phyloP scores from a whole-genome alignment of 306 rosid genomes.

The Psophocarpus tetragonolobus region DNA sequence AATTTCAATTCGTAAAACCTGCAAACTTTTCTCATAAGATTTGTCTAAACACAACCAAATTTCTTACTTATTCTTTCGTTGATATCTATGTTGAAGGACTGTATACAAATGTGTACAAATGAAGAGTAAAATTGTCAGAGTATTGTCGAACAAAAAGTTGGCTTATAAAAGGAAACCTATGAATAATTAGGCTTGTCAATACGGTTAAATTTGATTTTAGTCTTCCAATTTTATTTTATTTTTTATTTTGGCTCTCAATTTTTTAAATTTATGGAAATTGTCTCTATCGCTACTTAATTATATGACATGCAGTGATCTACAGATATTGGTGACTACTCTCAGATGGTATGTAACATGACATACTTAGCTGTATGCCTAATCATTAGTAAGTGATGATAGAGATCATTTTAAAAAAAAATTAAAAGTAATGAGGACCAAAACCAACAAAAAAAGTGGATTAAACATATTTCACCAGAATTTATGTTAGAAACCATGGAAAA shows the following conservation, averaged over 20 bases:
- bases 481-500: neutral
- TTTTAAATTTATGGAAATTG: too few species aligned
- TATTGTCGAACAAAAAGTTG: neutral
- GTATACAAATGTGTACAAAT: neutral
- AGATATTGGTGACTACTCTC: neutral
- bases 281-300: neutral
- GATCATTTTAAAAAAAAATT: too few species aligned
- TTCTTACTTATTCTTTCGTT: neutral
- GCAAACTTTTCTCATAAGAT: slow-evolving; percentile 36
- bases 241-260: neutral
- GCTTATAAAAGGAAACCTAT: neutral
- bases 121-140: neutral
- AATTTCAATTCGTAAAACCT: slow-evolving; percentile 71
- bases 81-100: neutral
- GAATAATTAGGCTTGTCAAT: neutral
- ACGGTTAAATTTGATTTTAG: neutral
- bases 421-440: neutral
- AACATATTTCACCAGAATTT: neutral
- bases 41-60: slow-evolving; percentile 14
- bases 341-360: neutral
- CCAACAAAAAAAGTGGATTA: too few species aligned
- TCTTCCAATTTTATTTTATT: neutral
- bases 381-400: neutral
- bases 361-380: neutral
- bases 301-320: neutral